Evolutionary conservation across 2,329 filamentous ascomycete genomes (phyloP), one percentile per base, ranked within the genome.

Genomic region (Alternaria solani): DNA sequence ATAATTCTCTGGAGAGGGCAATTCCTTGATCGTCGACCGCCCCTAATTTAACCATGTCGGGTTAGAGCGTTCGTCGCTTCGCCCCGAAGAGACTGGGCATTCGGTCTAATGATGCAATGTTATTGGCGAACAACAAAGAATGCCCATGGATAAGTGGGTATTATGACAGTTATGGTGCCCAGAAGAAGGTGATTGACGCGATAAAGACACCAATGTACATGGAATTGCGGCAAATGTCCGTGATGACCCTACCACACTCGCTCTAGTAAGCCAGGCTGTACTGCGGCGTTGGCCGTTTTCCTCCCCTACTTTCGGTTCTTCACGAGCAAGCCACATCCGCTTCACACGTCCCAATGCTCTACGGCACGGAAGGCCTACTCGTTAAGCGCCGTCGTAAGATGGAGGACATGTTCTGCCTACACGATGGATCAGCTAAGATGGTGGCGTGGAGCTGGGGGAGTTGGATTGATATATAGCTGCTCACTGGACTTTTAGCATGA

Each of bases 391-490:
- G 64, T 62, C 59, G 57, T 60, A 63, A 64, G 63, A 68, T 67
- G 71, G 66, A 62, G 59, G 59, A 60, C 62, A 65, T 66, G 65
- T 55, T 65, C 62, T 64, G 57, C 61, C 55, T 62, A 59, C 57
- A 62, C 51, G 47, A 65, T 68, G 70, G 62, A 69, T 67, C 62
- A 69, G 59, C 62, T 69, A 65, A 64, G 54, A 62, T 65, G 72
- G 74, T 72, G 73, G 74, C 74, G 69, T 66, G 63, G 68, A 66
- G 48, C 51, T 51, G 56, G 58, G 52, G 38, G 58, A 57, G 58
- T 59, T 62, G 52, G 59, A 53, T 60, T 51, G 67, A 70, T 77
- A 78, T 78, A 78, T 76, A 78, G 68, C 56, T 66, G 51, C 36
- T 54, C 32, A 48, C n/a, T 55, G 36, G 47, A 55, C 61, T 58